Evolutionary conservation across 805 yeast species (phyloP), one percentile per base, ranked within the genome.

Genomic region (Lachancea sp.): DNA sequence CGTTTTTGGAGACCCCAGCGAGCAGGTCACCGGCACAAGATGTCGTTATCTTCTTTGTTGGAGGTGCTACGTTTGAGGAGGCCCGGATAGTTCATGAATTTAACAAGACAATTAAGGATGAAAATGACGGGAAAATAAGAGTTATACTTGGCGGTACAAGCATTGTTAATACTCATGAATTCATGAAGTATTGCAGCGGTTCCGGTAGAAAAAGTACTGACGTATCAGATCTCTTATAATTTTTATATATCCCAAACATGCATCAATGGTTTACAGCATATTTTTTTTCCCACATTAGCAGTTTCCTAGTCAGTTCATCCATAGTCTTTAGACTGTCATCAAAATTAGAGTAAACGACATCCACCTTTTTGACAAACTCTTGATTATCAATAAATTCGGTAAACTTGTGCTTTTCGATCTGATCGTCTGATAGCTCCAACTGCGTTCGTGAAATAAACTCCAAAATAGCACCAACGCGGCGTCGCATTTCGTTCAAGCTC

Each of bases 11-110:
- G n/a, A 38, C 44, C 5, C 44, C 51, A n/a, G 55, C 55, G 33
- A 42, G 42, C n/a, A 54, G 32, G n/a, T 57, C 19, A 44, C 55
- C 44, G 15, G 71, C 76, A 1, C 85, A 82, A 55, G 90, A 85
- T 54, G 68, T 85, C n/a, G 73, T 85, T 3, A 68, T 85, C 1
- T 85, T 80, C 58, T 66, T 85, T 42, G 78, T 87, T 42, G 98
- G 97, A 5, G 99, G 99, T 13, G 83, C 77, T 2, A 91, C 98
- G 1, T 88, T 79, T 60, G 98, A 91, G 63, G 99, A 93, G 62
- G 86, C 95, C 0, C 75, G 96, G 49, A 66, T 89, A 19, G 79
- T 90, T 3, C 79, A 84, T 44, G 85, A 88, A 49, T 71, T 89
- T 50, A 82, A 83, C 57, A 66, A 66, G 25, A 68, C 77, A 19